Conservation (phyloP, 2,329 filamentous ascomycete species). For the Lachnellula cervina region DNA sequence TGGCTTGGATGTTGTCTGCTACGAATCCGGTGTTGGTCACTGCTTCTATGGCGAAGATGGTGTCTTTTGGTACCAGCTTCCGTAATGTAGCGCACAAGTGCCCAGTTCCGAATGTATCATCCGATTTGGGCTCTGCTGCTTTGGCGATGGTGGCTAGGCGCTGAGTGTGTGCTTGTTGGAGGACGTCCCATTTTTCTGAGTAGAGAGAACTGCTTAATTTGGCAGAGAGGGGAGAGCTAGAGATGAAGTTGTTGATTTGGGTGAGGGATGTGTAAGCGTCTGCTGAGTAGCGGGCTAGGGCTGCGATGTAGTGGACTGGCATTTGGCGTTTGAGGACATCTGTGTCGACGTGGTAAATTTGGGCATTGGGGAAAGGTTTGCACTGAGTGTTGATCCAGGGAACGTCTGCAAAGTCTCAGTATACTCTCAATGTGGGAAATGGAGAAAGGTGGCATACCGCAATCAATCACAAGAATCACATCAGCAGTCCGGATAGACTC, state of each 20-base stretch:
- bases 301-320: conserved; percentile 66
- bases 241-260: conserved; percentile 63
- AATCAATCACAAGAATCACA: conserved; percentile 79
- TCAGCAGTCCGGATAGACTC: conserved; percentile 72
- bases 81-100: conserved; percentile 46
- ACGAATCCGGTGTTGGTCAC: conserved; percentile 68
- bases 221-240: conserved; percentile 39
- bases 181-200: conserved; percentile 44
- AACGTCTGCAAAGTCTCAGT: conserved; percentile 52
- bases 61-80: conserved; percentile 53
- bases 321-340: conserved; percentile 64
- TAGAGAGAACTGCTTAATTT: conserved; percentile 36
- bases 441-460: conserved; percentile 33
- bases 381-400: conserved; percentile 85
- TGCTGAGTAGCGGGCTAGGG: conserved; percentile 60
- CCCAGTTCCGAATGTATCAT: conserved; percentile 51
- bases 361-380: conserved; percentile 47
- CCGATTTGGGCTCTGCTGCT: conserved; percentile 51
- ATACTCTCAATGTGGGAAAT: neutral
- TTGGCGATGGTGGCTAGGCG: conserved; percentile 56
- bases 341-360: conserved; percentile 60
- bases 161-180: conserved; percentile 54
- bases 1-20: conserved; percentile 65
- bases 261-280: conserved; percentile 60
- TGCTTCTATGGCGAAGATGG: conserved; percentile 73